Evolutionary conservation across 2,329 filamentous ascomycete species (phyloP).

Genomic region (Clarireedia paspali): DNA sequence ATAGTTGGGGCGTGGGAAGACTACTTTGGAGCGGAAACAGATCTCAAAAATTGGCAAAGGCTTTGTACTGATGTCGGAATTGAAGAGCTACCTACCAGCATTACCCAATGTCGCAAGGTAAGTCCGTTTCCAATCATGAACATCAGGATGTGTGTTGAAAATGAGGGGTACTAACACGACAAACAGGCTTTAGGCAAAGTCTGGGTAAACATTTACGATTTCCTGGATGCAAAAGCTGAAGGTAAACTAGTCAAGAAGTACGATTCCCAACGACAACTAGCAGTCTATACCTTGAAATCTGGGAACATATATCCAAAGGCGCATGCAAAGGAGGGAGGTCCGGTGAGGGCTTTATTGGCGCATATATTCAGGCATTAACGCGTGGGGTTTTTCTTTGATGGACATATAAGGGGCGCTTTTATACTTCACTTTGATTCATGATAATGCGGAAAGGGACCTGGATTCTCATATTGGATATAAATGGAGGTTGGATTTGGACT

Average conservation of each 20-base stretch:
- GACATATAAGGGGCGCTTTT: no score
- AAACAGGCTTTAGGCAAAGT: slow-evolving; percentile 35
- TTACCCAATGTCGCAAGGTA: slow-evolving; percentile 39
- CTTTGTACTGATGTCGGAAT: slow-evolving; percentile 39
- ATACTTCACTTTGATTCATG: no score
- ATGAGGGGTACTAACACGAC: neutral
- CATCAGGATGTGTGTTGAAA: neutral
- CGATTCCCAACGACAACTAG: slow-evolving; percentile 27
- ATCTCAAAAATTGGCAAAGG: slow-evolving; percentile 37
- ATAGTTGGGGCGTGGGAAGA: slow-evolving; percentile 4
- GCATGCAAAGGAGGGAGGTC: slow-evolving; percentile 34
- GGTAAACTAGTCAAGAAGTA: slow-evolving; percentile 29
- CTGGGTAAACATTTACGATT: slow-evolving; percentile 43
- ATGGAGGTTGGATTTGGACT: no score
- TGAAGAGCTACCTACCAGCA: slow-evolving; percentile 32
- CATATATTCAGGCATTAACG: slow-evolving; percentile 22
- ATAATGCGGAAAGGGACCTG: no score
- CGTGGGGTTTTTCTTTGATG: no score
- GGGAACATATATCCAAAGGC: slow-evolving; percentile 40
- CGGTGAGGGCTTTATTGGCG: slow-evolving; percentile 33
- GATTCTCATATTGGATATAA: no score
- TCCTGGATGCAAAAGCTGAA: slow-evolving; percentile 31
- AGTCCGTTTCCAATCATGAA: neutral
- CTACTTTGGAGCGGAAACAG: slow-evolving; percentile 21
- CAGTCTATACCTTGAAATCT: slow-evolving; percentile 30